Base-by-base conservation (phyloP, 345 rosid species). In the Populus tremula region DNA sequence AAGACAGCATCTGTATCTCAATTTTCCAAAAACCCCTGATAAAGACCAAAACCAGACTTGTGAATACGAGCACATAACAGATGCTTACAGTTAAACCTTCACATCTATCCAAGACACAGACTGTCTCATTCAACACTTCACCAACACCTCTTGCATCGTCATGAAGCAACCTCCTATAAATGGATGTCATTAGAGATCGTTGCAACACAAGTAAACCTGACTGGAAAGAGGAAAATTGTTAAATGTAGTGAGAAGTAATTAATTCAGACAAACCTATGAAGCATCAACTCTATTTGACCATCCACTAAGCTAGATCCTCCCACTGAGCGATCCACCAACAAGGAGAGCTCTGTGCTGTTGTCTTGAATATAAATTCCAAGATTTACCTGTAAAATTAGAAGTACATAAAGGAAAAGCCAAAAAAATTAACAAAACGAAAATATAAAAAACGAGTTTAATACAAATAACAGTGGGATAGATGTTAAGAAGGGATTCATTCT, bases 281-380 rank as follows among this genome's bases (percentile, higher is more conserved):
- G 94, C 96, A 93, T 93, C 82, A 94, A 82, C 85, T 94, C 98
- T n/a, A 94, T 69, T 82, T 94, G 92, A 49, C 98, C 98, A 74
- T 94, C 91, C 75, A 78, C 89, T 77, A 93, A 79, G 84, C 98
- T 94, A 69, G 97, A 84, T 69, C 93, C 99, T 9, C 97, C 98
- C 45, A 91, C 93, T 38, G 99, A 80, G 3, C 99, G 94, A 74
- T 95, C 99, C 80, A 93, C 98, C 86, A 93, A 82, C 71, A 93
- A 89, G 1, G 98, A 95, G 74, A 95, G 89, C 82, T 93, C 97
- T 43, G 84, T 81, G 64, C 77, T 87, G 70, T 88, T 36, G 66
- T 93, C 99, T 89, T 95, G 91, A 73, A 89, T 59, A 71, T 89
- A 93, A 75, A 93, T 87, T 70, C 99, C 97, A 73, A 95, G 93